Evolutionary conservation across 768 basidiomycete species (phyloP).

Genomic region (Pulveroboletus sp.): DNA sequence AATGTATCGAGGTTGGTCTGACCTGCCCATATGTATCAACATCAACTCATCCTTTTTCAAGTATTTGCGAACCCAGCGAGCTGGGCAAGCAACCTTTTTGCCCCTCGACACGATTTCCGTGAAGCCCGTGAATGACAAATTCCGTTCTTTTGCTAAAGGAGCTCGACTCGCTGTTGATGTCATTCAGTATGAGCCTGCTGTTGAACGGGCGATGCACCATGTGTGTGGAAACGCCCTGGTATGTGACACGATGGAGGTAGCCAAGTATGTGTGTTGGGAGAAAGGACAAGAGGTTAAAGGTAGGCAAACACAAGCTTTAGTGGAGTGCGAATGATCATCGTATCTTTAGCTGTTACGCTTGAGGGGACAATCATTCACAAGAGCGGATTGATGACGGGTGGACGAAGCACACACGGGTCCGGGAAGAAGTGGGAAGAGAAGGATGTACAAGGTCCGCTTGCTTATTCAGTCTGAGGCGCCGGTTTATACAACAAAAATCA

Average conservation of each 20-base stretch:
- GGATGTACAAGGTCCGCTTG: conserved; percentile 72
- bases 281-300: conserved; percentile 97
- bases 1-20: conserved; percentile 82
- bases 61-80: conserved; percentile 94
- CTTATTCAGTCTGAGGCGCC: conserved; percentile 21
- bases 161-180: conserved; percentile 84
- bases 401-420: conserved; percentile 69
- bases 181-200: conserved; percentile 74
- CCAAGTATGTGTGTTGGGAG: conserved; percentile 86
- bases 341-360: conserved; percentile 76
- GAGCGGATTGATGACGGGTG: conserved; percentile 96
- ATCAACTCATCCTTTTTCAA: conserved; percentile 28
- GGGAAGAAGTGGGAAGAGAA: conserved; percentile 93
- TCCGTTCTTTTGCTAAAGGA: conserved; percentile 85
- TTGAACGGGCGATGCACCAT: conserved; percentile 94
- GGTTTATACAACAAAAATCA: conserved; percentile 5
- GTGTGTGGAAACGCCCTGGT: conserved; percentile 94
- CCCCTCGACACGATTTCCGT: conserved; percentile 97
- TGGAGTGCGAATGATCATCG: neutral
- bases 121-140: conserved; percentile 92
- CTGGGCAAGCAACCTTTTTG: conserved; percentile 95
- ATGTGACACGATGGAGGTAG: conserved; percentile 94
- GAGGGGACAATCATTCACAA: conserved; percentile 98
- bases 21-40: neutral
- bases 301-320: conserved; percentile 50